These are phyloP conservation scores for Bullera alba DNA, from an alignment of 768 basidiomycete genomes.

Conservation along the genomic window DNA sequence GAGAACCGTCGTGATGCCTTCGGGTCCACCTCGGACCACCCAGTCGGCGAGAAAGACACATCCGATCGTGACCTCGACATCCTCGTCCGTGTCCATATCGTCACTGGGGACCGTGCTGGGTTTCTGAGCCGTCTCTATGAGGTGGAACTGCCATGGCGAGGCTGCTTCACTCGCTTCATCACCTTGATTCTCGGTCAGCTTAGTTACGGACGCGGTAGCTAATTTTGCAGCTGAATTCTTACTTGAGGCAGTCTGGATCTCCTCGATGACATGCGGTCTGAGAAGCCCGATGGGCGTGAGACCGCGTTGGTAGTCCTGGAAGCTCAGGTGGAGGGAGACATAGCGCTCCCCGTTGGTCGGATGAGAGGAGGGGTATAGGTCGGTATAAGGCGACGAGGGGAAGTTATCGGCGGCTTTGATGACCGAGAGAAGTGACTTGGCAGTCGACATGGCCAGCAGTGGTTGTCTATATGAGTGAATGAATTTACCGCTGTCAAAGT, in stretches of 20 bases:
- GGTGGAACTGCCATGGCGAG: slow-evolving; percentile 11
- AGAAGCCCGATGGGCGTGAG: slow-evolving; percentile 49
- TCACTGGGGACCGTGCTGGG: slow-evolving; percentile 56
- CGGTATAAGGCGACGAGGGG: slow-evolving; percentile 8
- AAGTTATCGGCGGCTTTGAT: slow-evolving; percentile 34
- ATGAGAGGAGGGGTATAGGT: slow-evolving; percentile 13
- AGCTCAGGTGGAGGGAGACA: slow-evolving; percentile 37
- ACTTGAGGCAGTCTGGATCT: too few species aligned
- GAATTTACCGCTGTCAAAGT: too few species aligned
- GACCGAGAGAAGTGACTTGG: slow-evolving; percentile 25
- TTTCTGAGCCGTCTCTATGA: slow-evolving; percentile 40
- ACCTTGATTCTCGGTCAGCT: slow-evolving; percentile 5
- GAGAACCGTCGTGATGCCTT: slow-evolving; percentile 25
- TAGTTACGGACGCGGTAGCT: too few species aligned
- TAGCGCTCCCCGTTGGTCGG: slow-evolving; percentile 18
- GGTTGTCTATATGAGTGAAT: too few species aligned
- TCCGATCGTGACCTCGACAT: slow-evolving; percentile 51
- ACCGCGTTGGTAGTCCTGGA: slow-evolving; percentile 16
- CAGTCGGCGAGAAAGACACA: slow-evolving; percentile 39
- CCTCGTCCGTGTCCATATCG: slow-evolving; percentile 47
- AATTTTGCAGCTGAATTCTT: too few species aligned
- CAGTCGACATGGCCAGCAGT: too few species aligned
- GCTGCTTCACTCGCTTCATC: slow-evolving; percentile 13
- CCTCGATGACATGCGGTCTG: slow-evolving; percentile 39
- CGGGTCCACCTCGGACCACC: slow-evolving; percentile 18